A percentile compares a stretch with the other conserved stretches of the same genome.
These are phyloP conservation scores for Collybia sp. DNA, from an alignment of 768 basidiomycete genomes.

Conservation along the genomic window DNA sequence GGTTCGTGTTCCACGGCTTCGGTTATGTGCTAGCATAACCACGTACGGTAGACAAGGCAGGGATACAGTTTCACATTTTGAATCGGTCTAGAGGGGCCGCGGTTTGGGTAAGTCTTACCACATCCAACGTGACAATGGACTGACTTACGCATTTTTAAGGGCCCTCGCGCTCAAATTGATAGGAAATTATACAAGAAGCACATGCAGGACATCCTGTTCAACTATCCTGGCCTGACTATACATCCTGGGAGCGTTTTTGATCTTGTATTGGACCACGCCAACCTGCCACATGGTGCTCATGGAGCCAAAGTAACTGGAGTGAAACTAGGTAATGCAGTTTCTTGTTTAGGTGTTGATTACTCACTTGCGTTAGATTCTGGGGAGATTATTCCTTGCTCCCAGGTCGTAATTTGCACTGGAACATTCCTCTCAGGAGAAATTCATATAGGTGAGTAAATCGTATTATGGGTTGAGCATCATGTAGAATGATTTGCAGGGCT, in stretches of 20 bases:
- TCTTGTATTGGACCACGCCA: slow-evolving; percentile 56
- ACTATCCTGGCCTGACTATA: slow-evolving; percentile 67
- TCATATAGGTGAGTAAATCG: slow-evolving; percentile 59
- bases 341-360: background rate
- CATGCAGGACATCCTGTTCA: slow-evolving; percentile 68
- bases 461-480: no score
- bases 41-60: slow-evolving; percentile 65
- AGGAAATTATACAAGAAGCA: slow-evolving; percentile 76
- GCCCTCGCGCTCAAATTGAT: slow-evolving; percentile 87
- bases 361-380: slow-evolving; percentile 52
- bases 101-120: slow-evolving; percentile 63
- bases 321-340: slow-evolving; percentile 43
- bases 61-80: slow-evolving; percentile 84
- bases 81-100: slow-evolving; percentile 86
- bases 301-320: slow-evolving; percentile 65
- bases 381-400: slow-evolving; percentile 69
- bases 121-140: background rate
- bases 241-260: slow-evolving; percentile 76
- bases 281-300: slow-evolving; percentile 22
- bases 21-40: background rate
- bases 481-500: slow-evolving; percentile 38
- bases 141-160: slow-evolving; percentile 37
- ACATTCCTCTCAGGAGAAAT: slow-evolving; percentile 91
- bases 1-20: slow-evolving; percentile 40
- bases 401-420: slow-evolving; percentile 86